Conservation (phyloP, 1,284 basidiomycete species). For the Anthracocystis panici-leucophaei region DNA sequence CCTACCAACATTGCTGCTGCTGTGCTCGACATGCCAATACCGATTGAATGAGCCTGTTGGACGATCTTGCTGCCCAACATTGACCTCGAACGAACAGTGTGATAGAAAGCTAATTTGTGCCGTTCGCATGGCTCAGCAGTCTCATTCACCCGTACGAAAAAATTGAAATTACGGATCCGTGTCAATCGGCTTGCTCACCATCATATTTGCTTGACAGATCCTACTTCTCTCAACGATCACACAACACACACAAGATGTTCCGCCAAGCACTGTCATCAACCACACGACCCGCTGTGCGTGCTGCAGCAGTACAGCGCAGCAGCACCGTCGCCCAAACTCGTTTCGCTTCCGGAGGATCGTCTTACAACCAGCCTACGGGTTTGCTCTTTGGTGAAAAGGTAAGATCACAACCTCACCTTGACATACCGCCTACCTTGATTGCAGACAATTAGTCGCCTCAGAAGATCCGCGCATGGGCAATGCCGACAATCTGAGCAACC, state of each 20-base stretch:
- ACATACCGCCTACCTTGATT: too few relatives aligned
- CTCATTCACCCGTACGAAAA: slow-evolving; percentile 16
- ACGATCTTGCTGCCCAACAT: not conserved
- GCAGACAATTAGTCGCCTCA: too few relatives aligned
- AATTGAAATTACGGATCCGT: slow-evolving; percentile 25
- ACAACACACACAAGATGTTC: slow-evolving; percentile 30
- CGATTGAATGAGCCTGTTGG: not conserved
- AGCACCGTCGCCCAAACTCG: slow-evolving; percentile 35
- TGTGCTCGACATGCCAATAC: too few relatives aligned
- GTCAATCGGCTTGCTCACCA: slow-evolving; percentile 14
- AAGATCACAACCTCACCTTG: slow-evolving; percentile 10
- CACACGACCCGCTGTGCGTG: slow-evolving; percentile 26
- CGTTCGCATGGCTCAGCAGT: not conserved
- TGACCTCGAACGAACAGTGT: too few relatives aligned
- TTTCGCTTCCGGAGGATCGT: slow-evolving; percentile 49
- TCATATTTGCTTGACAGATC: not conserved
- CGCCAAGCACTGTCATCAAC: slow-evolving; percentile 41
- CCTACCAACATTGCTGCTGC: too few relatives aligned
- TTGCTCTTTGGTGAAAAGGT: slow-evolving; percentile 68
- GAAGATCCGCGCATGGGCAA: too few relatives aligned
- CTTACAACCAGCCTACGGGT: slow-evolving; percentile 67
- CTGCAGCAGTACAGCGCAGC: slow-evolving; percentile 28
- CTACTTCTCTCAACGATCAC: slow-evolving; percentile 5
- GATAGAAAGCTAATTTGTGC: not conserved
- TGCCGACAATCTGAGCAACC: too few relatives aligned